A percentile compares a stretch with the other conserved stretches of the same genome.
These are phyloP conservation scores for Senecio squalidus DNA, from an alignment of 140 eudicot species.

Conservation along the genomic window DNA sequence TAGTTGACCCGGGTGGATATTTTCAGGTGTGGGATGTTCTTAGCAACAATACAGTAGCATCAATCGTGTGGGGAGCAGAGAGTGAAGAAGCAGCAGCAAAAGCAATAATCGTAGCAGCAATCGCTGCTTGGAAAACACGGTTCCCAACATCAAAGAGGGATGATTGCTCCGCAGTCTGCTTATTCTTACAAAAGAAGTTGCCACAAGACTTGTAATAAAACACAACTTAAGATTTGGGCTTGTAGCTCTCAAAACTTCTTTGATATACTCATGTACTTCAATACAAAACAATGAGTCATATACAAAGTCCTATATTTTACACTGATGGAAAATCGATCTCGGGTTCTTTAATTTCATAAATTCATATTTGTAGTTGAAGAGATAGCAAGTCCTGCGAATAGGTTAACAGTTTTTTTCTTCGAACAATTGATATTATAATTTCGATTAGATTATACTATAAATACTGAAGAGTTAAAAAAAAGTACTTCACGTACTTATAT, in stretches of 20 bases:
- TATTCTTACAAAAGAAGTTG: slow-evolving; percentile 44
- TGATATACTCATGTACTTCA: slow-evolving; percentile 7
- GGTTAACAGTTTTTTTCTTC: too few species aligned
- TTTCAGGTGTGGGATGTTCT: slow-evolving; percentile 93
- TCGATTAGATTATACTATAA: background rate
- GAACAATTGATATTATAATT: too few species aligned
- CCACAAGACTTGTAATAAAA: slow-evolving; percentile 13
- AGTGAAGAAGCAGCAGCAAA: slow-evolving; percentile 63
- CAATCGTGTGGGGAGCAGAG: slow-evolving; percentile 52
- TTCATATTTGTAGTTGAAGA: too few species aligned
- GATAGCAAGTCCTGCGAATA: too few species aligned
- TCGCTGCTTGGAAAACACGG: slow-evolving; percentile 61
- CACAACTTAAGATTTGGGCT: slow-evolving; percentile 14
- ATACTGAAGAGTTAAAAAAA: too few species aligned
- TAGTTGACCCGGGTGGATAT: background rate
- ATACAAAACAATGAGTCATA: background rate
- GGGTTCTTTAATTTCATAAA: slow-evolving; percentile 7
- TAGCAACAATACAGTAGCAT: slow-evolving; percentile 55
- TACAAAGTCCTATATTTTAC: background rate
- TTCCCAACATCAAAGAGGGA: slow-evolving; percentile 70
- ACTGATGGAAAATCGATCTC: background rate
- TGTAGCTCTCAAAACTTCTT: slow-evolving; percentile 18
- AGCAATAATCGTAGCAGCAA: slow-evolving; percentile 60
- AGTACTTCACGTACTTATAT: too few species aligned
- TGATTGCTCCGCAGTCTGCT: slow-evolving; percentile 74